A percentile compares a stretch with the other conserved stretches of the same genome.
Conservation (phyloP, 805 yeast genomes). For the Candida morakotiae region DNA sequence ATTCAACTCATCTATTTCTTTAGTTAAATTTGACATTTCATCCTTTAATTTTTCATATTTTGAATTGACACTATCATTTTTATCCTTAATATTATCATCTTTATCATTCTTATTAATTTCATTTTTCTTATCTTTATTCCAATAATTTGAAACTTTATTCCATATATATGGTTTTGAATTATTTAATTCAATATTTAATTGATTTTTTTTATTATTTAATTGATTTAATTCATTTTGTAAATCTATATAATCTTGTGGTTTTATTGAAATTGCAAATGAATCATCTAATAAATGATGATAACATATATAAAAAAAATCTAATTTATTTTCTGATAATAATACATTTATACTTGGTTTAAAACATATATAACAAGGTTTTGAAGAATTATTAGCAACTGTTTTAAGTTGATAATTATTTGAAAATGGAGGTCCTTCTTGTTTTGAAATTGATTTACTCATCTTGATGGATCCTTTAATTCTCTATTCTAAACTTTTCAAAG, state of each 20-base stretch:
- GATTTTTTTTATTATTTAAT: slow-evolving; percentile 15
- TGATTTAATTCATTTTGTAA: slow-evolving; percentile 16
- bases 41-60: slow-evolving; percentile 13
- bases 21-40: slow-evolving; percentile 12
- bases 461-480: no score
- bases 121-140: slow-evolving; percentile 12
- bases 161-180: slow-evolving; percentile 31
- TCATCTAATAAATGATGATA: slow-evolving; percentile 43
- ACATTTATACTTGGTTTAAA: slow-evolving; percentile 46
- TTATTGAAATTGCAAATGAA: slow-evolving; percentile 39
- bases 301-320: slow-evolving; percentile 54
- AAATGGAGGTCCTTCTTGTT: slow-evolving; percentile 13
- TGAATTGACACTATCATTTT: slow-evolving; percentile 15
- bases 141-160: slow-evolving; percentile 22
- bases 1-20: slow-evolving; percentile 11
- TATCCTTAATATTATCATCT: slow-evolving; percentile 18
- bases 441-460: background rate
- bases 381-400: slow-evolving; percentile 37
- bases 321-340: slow-evolving; percentile 40
- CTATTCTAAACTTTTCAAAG: no score
- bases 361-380: slow-evolving; percentile 48
- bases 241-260: slow-evolving; percentile 30
- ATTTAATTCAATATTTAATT: slow-evolving; percentile 20
- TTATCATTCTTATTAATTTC: slow-evolving; percentile 16
- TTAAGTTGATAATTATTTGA: slow-evolving; percentile 40